Evolutionary conservation across 73 alveolate species (phyloP).

Genomic region (Tetrahymena malaccensis): DNA sequence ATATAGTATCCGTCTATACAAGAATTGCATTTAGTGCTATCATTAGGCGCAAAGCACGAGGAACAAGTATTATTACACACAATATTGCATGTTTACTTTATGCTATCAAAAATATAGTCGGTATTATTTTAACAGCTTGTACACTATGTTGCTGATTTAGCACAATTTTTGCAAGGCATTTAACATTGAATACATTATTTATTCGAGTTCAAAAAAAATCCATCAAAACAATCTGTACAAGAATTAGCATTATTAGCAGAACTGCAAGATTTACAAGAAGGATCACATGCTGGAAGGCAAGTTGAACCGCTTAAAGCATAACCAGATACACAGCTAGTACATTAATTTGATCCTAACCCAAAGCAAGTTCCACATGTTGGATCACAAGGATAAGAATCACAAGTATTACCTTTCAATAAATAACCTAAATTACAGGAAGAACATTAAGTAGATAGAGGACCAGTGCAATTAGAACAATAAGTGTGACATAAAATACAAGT

Average conservation of each 20-base stretch:
- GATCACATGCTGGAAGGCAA: neutral
- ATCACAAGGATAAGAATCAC: neutral
- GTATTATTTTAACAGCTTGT: neutral
- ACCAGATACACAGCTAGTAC: neutral
- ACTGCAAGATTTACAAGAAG: neutral
- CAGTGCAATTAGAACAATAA: neutral
- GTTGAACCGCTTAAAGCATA: neutral
- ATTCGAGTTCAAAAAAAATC: neutral
- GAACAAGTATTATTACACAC: neutral
- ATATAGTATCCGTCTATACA: neutral
- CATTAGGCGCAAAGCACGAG: neutral
- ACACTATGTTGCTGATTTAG: neutral
- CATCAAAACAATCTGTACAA: neutral
- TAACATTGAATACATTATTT: neutral
- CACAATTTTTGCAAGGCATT: neutral
- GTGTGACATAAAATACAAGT: neutral
- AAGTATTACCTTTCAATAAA: neutral
- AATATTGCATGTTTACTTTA: neutral
- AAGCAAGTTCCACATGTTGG: neutral
- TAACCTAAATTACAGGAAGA: neutral
- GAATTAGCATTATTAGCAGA: neutral
- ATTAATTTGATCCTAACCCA: neutral
- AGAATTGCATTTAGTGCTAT: neutral
- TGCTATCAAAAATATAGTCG: neutral
- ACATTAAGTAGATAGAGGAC: neutral